Conservation (phyloP, 1,139 yeast species). For the Lodderomyces beijingensis region DNA sequence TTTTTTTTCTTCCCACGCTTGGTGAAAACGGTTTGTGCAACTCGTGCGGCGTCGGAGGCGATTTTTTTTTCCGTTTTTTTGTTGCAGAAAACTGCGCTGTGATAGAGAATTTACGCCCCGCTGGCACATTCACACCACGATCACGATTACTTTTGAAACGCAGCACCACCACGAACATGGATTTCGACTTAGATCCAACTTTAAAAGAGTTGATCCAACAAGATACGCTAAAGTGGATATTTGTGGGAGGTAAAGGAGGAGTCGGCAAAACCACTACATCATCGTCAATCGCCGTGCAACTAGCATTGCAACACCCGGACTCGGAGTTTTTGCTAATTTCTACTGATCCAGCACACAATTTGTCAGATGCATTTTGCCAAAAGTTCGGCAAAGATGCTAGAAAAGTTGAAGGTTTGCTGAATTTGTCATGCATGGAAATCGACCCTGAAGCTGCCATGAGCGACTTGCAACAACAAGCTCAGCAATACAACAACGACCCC, state of each 20-base stretch:
- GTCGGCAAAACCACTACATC: conserved; percentile 98
- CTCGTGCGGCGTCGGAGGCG: no score
- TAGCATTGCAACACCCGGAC: conserved; percentile 73
- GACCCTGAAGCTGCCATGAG: conserved; percentile 94
- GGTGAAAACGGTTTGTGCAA: no score
- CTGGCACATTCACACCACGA: no score
- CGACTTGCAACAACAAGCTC: conserved; percentile 70
- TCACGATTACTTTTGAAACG: no score
- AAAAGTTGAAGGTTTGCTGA: conserved; percentile 80
- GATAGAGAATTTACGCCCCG: no score
- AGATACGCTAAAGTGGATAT: conserved; percentile 85
- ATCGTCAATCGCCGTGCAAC: conserved; percentile 89
- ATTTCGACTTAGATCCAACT: conserved; percentile 59
- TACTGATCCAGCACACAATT: conserved; percentile 96
- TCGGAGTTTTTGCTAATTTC: conserved; percentile 86
- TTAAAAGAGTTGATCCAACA: conserved; percentile 61
- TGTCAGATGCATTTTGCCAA: conserved; percentile 97
- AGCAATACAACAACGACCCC: conserved; percentile 52
- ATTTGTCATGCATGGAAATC: conserved; percentile 95
- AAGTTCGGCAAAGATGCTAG: conserved; percentile 97
- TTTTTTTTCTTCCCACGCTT: no score
- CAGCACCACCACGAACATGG: conserved; percentile 30
- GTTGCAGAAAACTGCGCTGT: no score
- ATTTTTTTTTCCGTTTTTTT: no score
- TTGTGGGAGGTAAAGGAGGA: conserved; percentile 99